Percentiles rank a stretch among this genome's conserved stretches.
Conservation (phyloP, 2,329 filamentous ascomycete genomes). For the Escovopsis sp. region DNA sequence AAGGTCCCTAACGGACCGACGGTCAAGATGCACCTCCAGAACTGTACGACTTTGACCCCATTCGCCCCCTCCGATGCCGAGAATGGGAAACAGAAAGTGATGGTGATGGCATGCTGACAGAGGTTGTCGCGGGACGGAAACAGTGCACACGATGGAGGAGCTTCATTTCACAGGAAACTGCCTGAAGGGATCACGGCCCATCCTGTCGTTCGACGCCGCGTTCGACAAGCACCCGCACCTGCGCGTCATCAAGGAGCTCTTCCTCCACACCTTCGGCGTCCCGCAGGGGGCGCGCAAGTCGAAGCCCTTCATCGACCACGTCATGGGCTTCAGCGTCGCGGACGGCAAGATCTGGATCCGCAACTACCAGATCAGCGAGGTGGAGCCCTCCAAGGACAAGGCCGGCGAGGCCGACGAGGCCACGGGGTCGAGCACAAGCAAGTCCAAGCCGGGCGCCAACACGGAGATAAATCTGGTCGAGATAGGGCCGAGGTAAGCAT, state of each 20-base stretch:
- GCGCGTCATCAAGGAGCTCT: conserved; percentile 73
- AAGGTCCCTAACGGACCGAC: conserved; percentile 64
- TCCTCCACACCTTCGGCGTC: conserved; percentile 83
- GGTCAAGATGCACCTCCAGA: conserved; percentile 61
- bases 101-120: conserved; percentile 10
- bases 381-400: conserved; percentile 43
- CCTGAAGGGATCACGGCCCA: conserved; percentile 77
- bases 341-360: conserved; percentile 95
- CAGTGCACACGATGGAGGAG: conserved; percentile 92
- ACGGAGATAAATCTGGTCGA: conserved; percentile 77
- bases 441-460: conserved; percentile 33
- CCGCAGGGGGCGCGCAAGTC: conserved; percentile 76
- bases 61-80: not conserved
- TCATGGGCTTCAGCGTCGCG: conserved; percentile 81
- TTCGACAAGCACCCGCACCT: conserved; percentile 77
- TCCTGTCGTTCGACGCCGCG: conserved; percentile 79
- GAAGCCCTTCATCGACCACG: conserved; percentile 92
- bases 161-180: conserved; percentile 95
- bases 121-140: not conserved
- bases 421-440: conserved; percentile 21
- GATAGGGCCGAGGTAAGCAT: conserved; percentile 53
- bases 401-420: conserved; percentile 29
- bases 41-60: conserved; percentile 32
- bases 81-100: too few species aligned
- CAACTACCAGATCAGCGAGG: conserved; percentile 85